phyloP scores from a whole-genome alignment of 1,139 yeast genomes.

The Pichia sp. region DNA sequence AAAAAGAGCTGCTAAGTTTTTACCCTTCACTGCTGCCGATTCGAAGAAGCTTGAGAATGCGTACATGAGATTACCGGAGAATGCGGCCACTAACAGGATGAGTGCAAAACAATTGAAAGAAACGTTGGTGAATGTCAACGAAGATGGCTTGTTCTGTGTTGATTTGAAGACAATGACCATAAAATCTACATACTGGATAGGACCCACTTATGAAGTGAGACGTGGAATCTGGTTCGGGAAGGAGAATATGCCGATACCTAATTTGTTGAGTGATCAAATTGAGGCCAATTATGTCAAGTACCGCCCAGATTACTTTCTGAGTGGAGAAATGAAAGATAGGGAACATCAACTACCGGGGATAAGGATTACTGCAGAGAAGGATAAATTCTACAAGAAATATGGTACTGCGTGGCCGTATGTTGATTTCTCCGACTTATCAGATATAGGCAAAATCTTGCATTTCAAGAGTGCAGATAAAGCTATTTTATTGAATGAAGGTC shows the following conservation, averaged over 20 bases:
- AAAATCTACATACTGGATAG: conserved; percentile 80
- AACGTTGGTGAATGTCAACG: conserved; percentile 54
- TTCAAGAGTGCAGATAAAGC: conserved; percentile 32
- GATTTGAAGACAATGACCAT: conserved; percentile 48
- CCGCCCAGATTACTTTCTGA: conserved; percentile 21
- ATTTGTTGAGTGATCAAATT: conserved; percentile 44
- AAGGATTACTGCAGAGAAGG: conserved; percentile 17
- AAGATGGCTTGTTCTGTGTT: conserved; percentile 73
- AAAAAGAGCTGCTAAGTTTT: conserved; percentile 51
- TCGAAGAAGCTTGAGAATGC: conserved; percentile 51
- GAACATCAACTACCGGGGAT: conserved; percentile 11
- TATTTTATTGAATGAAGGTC: conserved; percentile 27
- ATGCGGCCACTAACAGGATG: conserved; percentile 4
- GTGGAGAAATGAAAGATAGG: neutral
- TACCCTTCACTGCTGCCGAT: conserved; percentile 64
- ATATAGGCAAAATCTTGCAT: conserved; percentile 27
- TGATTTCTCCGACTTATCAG: conserved; percentile 18
- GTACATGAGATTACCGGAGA: conserved; percentile 26
- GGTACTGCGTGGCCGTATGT: conserved; percentile 21
- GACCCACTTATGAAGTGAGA: conserved; percentile 77
- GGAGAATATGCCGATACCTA: conserved; percentile 49
- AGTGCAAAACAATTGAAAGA: neutral
- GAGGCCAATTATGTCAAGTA: conserved; percentile 45
- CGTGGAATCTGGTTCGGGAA: conserved; percentile 81
- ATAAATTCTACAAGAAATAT: conserved; percentile 15